Conservation (phyloP, 2,329 filamentous ascomycete genomes). For the Fusarium odoratissimum region DNA sequence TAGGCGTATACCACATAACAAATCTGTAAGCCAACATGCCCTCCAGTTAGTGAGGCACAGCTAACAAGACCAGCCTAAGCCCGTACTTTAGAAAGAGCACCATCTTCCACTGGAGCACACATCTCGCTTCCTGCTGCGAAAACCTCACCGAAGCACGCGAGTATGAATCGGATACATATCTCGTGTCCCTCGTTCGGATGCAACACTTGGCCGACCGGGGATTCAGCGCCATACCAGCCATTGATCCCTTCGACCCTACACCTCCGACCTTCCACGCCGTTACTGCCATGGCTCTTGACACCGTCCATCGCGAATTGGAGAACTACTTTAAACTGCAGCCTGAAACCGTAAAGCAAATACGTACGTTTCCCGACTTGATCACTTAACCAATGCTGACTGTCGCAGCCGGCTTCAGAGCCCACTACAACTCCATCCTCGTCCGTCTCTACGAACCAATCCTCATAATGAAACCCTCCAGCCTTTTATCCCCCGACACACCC, state of each 20-base stretch:
- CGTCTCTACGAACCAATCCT: slow-evolving; percentile 55
- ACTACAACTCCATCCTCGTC: slow-evolving; percentile 49
- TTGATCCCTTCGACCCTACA: slow-evolving; percentile 41
- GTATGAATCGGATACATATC: slow-evolving; percentile 48
- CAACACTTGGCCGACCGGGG: slow-evolving; percentile 50
- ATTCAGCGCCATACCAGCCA: slow-evolving; percentile 34
- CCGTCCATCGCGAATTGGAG: slow-evolving; percentile 50
- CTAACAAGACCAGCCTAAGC: slow-evolving; percentile 4
- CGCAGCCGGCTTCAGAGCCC: slow-evolving; percentile 50
- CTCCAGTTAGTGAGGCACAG: rapidly evolving
- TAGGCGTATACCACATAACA: slow-evolving; percentile 55
- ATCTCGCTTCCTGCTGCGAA: slow-evolving; percentile 52
- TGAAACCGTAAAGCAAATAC: slow-evolving; percentile 31
- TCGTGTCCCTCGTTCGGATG: slow-evolving; percentile 50
- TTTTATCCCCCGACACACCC: slow-evolving; percentile 25
- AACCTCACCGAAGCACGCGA: slow-evolving; percentile 44
- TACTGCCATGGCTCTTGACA: slow-evolving; percentile 50
- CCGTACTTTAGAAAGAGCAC: slow-evolving; percentile 48
- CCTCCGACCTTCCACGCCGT: slow-evolving; percentile 41
- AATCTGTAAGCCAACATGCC: slow-evolving; percentile 44
- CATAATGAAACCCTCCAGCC: slow-evolving; percentile 39
- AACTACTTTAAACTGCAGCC: slow-evolving; percentile 38
- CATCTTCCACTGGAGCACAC: slow-evolving; percentile 48
- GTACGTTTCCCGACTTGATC: slow-evolving; percentile 9
- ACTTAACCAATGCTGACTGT: rapidly evolving